Evolutionary conservation across 805 yeast genomes (phyloP).

Genomic region (Metschnikowia henanensis): DNA sequence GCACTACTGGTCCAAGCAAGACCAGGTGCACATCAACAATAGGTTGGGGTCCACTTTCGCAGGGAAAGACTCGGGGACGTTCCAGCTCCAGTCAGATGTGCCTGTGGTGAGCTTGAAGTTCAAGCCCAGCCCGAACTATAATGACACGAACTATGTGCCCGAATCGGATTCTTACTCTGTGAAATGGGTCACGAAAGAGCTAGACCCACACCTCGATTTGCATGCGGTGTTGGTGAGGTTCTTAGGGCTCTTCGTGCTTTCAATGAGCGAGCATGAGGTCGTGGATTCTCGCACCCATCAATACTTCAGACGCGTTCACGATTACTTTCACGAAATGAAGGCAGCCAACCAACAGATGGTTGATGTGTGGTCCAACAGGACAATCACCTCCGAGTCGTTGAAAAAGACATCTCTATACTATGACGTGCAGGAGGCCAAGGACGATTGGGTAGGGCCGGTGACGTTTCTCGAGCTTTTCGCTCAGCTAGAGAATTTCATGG

Average conservation of each 20-base stretch:
- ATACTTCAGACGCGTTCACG: constrained; percentile 22
- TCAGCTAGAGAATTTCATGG: constrained; percentile 24
- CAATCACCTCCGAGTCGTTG: constrained; percentile 21
- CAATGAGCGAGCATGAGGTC: constrained; percentile 42
- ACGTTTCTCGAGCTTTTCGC: constrained; percentile 14
- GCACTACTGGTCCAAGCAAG: constrained; percentile 37
- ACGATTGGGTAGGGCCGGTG: constrained; percentile 14
- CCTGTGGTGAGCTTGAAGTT: constrained; percentile 38
- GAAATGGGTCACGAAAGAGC: constrained; percentile 29
- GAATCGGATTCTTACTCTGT: constrained; percentile 36
- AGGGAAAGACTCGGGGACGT: constrained; percentile 28
- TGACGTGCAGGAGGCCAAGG: constrained; percentile 20
- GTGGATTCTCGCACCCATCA: constrained; percentile 26
- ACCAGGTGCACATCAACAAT: constrained; percentile 31
- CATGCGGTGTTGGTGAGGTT: constrained; percentile 39
- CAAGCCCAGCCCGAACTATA: constrained; percentile 28
- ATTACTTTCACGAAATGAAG: constrained; percentile 20
- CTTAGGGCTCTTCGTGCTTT: constrained; percentile 35
- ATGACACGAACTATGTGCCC: constrained; percentile 29
- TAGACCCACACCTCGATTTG: constrained; percentile 27
- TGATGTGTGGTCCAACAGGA: constrained; percentile 22
- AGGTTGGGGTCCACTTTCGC: constrained; percentile 27
- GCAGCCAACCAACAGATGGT: constrained; percentile 12
- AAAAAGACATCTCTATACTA: constrained; percentile 21
- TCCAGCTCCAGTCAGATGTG: constrained; percentile 30